Evolutionary conservation across 2,329 filamentous ascomycete species (phyloP).

Genomic region (Madurella mycetomatis): DNA sequence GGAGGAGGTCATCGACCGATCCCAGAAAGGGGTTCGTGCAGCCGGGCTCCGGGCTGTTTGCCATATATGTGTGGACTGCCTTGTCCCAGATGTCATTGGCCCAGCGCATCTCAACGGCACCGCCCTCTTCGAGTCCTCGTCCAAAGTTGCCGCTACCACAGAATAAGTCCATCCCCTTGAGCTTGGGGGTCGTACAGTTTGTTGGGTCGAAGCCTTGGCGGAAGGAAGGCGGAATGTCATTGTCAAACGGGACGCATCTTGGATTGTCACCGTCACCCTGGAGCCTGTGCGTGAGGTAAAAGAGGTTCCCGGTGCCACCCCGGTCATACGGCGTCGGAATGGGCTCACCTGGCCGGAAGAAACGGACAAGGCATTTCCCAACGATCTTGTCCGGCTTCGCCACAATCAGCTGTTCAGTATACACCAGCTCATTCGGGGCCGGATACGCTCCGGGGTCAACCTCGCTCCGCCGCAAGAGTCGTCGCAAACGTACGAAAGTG

Average conservation of each 20-base stretch:
- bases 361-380: slow-evolving; percentile 56
- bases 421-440: slow-evolving; percentile 55
- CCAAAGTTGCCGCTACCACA: slow-evolving; percentile 76
- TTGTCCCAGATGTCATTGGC: slow-evolving; percentile 61
- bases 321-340: slow-evolving; percentile 62
- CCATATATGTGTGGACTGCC: slow-evolving; percentile 70
- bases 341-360: slow-evolving; percentile 40
- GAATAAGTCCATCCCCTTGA: slow-evolving; percentile 67
- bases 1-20: slow-evolving; percentile 66
- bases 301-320: slow-evolving; percentile 61
- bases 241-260: slow-evolving; percentile 34
- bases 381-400: slow-evolving; percentile 41
- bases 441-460: slow-evolving; percentile 34
- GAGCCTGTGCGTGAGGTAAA: slow-evolving; percentile 52
- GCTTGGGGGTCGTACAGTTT: slow-evolving; percentile 30
- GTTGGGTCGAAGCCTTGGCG: slow-evolving; percentile 54
- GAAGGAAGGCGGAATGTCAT: slow-evolving; percentile 34
- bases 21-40: slow-evolving; percentile 57
- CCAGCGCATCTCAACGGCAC: slow-evolving; percentile 59
- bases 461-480: slow-evolving; percentile 46
- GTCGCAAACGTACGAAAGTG: slow-evolving; percentile 42
- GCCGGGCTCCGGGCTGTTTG: slow-evolving; percentile 49
- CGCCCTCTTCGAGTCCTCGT: slow-evolving; percentile 68
- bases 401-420: slow-evolving; percentile 43
- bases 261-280: slow-evolving; percentile 21